Evolutionary conservation across 257 asterid genomes (phyloP).

Genomic region (Eucommia ulmoides): DNA sequence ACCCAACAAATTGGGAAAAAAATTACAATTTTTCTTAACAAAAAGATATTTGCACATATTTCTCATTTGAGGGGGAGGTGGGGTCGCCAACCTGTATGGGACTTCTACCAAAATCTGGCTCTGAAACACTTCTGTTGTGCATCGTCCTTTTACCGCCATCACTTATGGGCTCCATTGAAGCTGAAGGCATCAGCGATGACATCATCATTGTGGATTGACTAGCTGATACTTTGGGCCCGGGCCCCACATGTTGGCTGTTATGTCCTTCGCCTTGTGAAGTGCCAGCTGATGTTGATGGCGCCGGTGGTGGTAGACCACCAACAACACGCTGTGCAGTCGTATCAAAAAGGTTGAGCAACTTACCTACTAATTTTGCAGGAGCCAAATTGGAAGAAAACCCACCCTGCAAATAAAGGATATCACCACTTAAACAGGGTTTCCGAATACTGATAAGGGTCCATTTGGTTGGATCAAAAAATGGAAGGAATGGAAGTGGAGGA

Average conservation of each 20-base stretch:
- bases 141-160: constrained; percentile 36
- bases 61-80: no score
- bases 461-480: constrained; percentile 1
- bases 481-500: constrained; percentile 2
- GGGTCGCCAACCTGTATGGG: constrained; percentile 68
- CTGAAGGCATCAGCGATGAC: constrained; percentile 80
- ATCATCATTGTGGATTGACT: constrained; percentile 95
- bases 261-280: constrained; percentile 33
- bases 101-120: constrained; percentile 93
- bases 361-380: constrained; percentile 66
- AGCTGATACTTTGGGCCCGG: constrained; percentile 54
- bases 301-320: constrained; percentile 63
- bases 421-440: constrained; percentile 6
- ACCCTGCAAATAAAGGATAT: constrained; percentile 52
- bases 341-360: constrained; percentile 76
- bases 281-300: constrained; percentile 34
- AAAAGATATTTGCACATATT: no score
- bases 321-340: constrained; percentile 76
- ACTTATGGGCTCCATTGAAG: constrained; percentile 55
- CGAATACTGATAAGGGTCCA: constrained; percentile 2
- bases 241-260: constrained; percentile 34
- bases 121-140: constrained; percentile 90
- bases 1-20: constrained; percentile 20
- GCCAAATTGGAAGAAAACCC: constrained; percentile 89
- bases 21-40: background rate